Evolutionary conservation across 1,139 yeast genomes (phyloP).

Genomic region (Geotrichum carabidarum): DNA sequence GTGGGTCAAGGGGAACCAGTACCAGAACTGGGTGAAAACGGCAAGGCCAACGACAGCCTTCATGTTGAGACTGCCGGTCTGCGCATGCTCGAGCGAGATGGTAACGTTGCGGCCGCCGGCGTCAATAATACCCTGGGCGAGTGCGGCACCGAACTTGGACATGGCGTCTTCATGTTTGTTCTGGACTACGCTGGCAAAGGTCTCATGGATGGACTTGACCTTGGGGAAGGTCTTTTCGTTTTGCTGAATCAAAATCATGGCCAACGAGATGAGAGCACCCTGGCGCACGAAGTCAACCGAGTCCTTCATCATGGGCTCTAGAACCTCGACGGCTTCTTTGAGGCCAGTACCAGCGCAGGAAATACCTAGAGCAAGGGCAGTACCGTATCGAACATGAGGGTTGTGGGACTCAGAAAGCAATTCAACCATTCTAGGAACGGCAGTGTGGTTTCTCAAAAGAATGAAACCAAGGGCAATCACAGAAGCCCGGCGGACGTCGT

Average conservation of each 20-base stretch:
- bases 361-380: conserved; percentile 94
- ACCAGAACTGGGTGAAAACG: conserved; percentile 91
- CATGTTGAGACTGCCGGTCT: conserved; percentile 83
- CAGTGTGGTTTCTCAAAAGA: conserved; percentile 81
- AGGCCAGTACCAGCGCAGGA: conserved; percentile 94
- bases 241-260: conserved; percentile 92
- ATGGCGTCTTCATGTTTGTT: conserved; percentile 94
- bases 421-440: conserved; percentile 93
- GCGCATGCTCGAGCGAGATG: conserved; percentile 81
- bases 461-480: conserved; percentile 93
- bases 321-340: conserved; percentile 81
- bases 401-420: conserved; percentile 90
- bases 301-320: conserved; percentile 89
- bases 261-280: conserved; percentile 88
- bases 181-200: conserved; percentile 66
- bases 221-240: conserved; percentile 80
- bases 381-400: conserved; percentile 97
- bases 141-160: conserved; percentile 95
- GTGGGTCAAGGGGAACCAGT: conserved; percentile 97
- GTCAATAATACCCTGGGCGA: conserved; percentile 95
- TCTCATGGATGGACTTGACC: conserved; percentile 70
- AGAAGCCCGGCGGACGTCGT: conserved; percentile 94
- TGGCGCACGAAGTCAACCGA: conserved; percentile 96
- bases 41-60: conserved; percentile 91
- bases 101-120: conserved; percentile 99